Base-by-base conservation (phyloP, 768 basidiomycete genomes). In the Astraeus odoratus region DNA sequence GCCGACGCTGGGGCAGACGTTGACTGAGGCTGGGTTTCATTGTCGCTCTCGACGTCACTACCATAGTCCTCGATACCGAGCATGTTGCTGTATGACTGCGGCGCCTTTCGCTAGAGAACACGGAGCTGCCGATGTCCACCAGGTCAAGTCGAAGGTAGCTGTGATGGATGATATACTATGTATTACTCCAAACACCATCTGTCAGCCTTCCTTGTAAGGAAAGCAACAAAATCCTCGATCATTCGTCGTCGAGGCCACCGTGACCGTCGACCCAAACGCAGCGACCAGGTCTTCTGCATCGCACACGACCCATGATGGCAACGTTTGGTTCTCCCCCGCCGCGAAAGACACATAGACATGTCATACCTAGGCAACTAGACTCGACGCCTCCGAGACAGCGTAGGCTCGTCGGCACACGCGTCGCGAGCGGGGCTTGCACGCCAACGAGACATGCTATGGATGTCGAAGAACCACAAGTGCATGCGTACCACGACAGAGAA, bases 1-100 rank as follows among this genome's bases (percentile, higher is more conserved):
- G 36, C 13, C n/a, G 36, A 22, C 19, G 22, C 19, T 37, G 31
- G 43, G 26, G 46, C n/a, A 37, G 58, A 15, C 18, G 43, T 30
- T 8, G 51, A 19, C 7, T 43, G 16, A 5, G 47, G 31, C 6
- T 45, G 57, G 26, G 45, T 47, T 46, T 76, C 76, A 47, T 68
- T 66, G 46, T 78, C 81, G 56, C 69, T 75, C 52, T 84, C 80
- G 55, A 64, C 74, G 66, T 73, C 83, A 64, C 86, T 89, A 51
- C 83, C 84, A 55, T 89, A 88, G 69, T 72, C 77, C 55, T 83
- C 85, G 47, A 89, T 71, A 25, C 83, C 83, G 50, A 88, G 76
- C 83, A 87, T 88, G 53, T 49, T 56, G 45, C n/a, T 16, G 8
- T 40, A 20, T 15, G 7, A 16, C 26, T 15, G 15, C 15, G 7